Evolutionary conservation across 225 moss, liverwort and hornwort genomes (phyloP).

Genomic region (Straminergon stramineum): DNA sequence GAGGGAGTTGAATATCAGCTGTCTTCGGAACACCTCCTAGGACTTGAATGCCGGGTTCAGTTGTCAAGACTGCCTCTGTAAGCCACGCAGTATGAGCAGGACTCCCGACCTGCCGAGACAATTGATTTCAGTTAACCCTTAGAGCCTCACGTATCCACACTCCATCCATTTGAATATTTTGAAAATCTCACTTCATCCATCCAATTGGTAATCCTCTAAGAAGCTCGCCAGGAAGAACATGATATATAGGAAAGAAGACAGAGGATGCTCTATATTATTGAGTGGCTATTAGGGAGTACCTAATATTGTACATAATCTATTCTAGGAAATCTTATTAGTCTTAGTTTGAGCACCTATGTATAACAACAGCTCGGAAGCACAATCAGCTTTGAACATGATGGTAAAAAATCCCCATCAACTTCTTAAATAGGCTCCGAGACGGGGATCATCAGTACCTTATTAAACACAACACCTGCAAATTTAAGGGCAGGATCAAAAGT

Average conservation of each 20-base stretch:
- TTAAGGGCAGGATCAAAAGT: constrained; percentile 52
- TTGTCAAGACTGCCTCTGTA: constrained; percentile 48
- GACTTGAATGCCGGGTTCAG: constrained; percentile 43
- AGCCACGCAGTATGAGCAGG: constrained; percentile 57
- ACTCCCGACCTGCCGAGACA: constrained; percentile 35
- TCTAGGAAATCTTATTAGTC: not conserved
- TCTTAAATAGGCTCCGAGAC: not conserved
- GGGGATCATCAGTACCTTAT: constrained; percentile 36
- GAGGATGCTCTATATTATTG: too few species aligned
- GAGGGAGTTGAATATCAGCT: constrained; percentile 43
- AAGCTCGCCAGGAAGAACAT: not conserved
- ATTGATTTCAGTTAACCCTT: not conserved
- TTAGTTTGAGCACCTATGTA: not conserved
- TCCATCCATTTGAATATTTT: not conserved
- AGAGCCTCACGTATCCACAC: not conserved
- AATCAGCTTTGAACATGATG: not conserved
- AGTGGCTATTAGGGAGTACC: not conserved
- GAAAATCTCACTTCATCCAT: not conserved
- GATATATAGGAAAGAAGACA: not conserved
- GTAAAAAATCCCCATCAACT: not conserved
- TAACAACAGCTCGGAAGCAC: not conserved
- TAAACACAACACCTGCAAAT: constrained; percentile 61
- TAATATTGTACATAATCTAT: not conserved
- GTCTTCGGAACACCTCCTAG: constrained; percentile 58
- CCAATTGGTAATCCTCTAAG: not conserved